Evolutionary conservation across 1,139 yeast genomes (phyloP).

Genomic region (Yamadazyma taylorii): DNA sequence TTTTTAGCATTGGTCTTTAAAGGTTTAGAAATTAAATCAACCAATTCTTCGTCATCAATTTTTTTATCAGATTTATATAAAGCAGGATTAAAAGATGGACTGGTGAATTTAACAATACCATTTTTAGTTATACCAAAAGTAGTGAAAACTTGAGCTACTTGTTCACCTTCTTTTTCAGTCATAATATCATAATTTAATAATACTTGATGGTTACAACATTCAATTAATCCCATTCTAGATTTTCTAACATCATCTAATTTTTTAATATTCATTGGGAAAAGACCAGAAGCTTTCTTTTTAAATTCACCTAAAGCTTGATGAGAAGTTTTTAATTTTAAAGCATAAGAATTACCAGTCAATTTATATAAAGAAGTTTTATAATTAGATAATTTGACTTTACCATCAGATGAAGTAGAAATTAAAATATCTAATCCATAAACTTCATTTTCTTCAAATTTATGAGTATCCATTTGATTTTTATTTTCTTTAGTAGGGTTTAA

Average conservation of each 20-base stretch:
- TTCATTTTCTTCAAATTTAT: slow-evolving; percentile 72
- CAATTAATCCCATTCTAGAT: slow-evolving; percentile 75
- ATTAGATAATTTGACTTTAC: slow-evolving; percentile 64
- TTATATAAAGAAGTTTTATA: slow-evolving; percentile 72
- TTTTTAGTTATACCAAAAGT: slow-evolving; percentile 76
- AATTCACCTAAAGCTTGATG: slow-evolving; percentile 68
- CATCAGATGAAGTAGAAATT: slow-evolving; percentile 64
- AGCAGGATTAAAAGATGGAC: slow-evolving; percentile 52
- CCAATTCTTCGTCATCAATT: slow-evolving; percentile 53
- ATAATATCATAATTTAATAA: slow-evolving; percentile 69
- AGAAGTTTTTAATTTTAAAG: slow-evolving; percentile 72
- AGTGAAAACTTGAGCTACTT: slow-evolving; percentile 72
- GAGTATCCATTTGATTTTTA: slow-evolving; percentile 61
- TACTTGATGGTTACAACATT: slow-evolving; percentile 69
- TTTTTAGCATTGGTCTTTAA: slow-evolving; percentile 53
- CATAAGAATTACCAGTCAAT: slow-evolving; percentile 67
- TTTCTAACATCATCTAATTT: slow-evolving; percentile 68
- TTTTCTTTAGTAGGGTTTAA: slow-evolving; percentile 73
- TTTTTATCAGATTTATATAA: slow-evolving; percentile 59
- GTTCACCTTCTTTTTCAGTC: slow-evolving; percentile 68
- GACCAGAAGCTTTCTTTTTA: slow-evolving; percentile 59
- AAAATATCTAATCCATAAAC: slow-evolving; percentile 77
- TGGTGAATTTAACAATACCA: slow-evolving; percentile 68
- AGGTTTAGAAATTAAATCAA: slow-evolving; percentile 54
- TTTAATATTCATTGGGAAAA: slow-evolving; percentile 70